These are phyloP conservation scores for Hypericum perforatum DNA, from an alignment of 345 rosid genomes.

Conservation along the genomic window DNA sequence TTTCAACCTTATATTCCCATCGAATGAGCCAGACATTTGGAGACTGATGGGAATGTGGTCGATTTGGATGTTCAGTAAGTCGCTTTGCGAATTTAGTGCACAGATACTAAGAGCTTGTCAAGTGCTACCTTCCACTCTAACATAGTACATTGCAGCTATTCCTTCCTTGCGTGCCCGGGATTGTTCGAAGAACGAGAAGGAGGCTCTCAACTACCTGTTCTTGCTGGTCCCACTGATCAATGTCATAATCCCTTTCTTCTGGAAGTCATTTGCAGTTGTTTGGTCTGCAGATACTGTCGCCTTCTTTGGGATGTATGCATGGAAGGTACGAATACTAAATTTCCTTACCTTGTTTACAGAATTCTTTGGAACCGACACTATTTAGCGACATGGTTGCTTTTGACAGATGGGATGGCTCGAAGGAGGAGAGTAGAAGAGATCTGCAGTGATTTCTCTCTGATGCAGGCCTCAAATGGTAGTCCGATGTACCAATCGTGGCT, in stretches of 20 bases:
- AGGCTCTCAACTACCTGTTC: slow-evolving; percentile 88
- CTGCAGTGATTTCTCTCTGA: too few relatives aligned
- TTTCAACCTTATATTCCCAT: slow-evolving; percentile 79
- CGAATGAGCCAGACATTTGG: slow-evolving; percentile 85
- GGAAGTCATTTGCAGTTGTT: slow-evolving; percentile 78
- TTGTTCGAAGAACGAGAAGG: slow-evolving; percentile 83
- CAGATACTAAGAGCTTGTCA: neutral
- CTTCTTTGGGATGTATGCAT: slow-evolving; percentile 84
- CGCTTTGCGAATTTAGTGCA: neutral
- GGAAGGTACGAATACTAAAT: slow-evolving; percentile 59
- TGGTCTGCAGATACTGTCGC: slow-evolving; percentile 89
- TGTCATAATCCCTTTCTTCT: slow-evolving; percentile 58
- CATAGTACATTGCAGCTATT: slow-evolving; percentile 42
- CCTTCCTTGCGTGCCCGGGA: slow-evolving; percentile 93
- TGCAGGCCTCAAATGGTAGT: too few relatives aligned
- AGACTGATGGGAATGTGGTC: slow-evolving; percentile 99
- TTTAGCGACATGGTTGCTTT: neutral
- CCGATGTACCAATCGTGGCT: too few relatives aligned
- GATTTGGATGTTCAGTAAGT: slow-evolving; percentile 98
- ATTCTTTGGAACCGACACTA: neutral
- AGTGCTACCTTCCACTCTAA: too few relatives aligned
- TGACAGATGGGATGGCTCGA: too few relatives aligned
- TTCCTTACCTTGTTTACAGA: neutral
- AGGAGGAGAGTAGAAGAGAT: too few relatives aligned
- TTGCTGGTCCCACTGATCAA: slow-evolving; percentile 74